Conservation (phyloP, 192 early-diverging fungal species). For the Coemansia sp. region DNA sequence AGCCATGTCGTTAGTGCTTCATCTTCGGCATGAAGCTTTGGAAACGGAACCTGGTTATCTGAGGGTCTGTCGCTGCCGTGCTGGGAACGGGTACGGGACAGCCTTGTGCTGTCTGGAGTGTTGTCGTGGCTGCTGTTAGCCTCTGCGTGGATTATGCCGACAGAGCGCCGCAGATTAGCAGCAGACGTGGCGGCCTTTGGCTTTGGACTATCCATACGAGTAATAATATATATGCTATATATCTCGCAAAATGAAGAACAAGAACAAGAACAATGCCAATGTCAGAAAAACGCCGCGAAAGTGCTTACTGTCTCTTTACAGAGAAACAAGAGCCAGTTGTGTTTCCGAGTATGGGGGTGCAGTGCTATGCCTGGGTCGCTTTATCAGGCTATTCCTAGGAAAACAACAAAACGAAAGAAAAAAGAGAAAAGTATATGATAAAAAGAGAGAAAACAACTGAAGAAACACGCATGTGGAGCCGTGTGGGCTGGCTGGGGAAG, state of each 20-base stretch:
- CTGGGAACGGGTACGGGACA: conserved; percentile 25
- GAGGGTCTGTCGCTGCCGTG: not conserved
- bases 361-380: too few species aligned
- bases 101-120: conserved; percentile 1
- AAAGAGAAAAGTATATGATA: not conserved
- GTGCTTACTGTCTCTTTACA: too few species aligned
- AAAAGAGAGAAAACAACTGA: not conserved
- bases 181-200: conserved; percentile 4
- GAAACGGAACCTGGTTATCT: conserved; percentile 33
- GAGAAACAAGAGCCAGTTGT: too few species aligned
- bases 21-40: conserved; percentile 42
- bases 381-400: not conserved
- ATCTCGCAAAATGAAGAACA: not conserved
- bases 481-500: not conserved
- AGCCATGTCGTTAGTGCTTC: conserved; percentile 51
- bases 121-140: not conserved
- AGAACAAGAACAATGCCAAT: not conserved
- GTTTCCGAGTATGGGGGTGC: too few species aligned
- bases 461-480: not conserved
- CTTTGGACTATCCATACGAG: not conserved
- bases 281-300: too few species aligned
- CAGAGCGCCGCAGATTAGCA: conserved; percentile 4
- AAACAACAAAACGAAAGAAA: not conserved
- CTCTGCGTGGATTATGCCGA: not conserved
- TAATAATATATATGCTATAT: not conserved